Evolutionary conservation across 2,329 filamentous ascomycete genomes (phyloP), one percentile per base, ranked within the genome.

Genomic region (Beauveria caledonica): DNA sequence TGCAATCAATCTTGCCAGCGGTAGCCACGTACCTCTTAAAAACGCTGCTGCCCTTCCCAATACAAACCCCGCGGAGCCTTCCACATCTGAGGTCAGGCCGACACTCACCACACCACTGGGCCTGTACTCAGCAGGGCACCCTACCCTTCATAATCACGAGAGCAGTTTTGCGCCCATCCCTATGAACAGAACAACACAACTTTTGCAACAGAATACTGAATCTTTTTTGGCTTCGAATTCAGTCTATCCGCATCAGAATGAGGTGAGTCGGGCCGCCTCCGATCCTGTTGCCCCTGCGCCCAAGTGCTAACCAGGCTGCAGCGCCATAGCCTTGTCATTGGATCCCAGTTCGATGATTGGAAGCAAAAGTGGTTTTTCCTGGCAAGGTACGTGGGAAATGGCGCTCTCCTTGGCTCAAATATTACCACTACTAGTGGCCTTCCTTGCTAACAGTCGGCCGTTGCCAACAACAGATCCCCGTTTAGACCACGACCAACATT

Each of bases 301-400:
- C 44, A 21, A 33, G 29, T 58, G 36, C 56, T 58, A 58, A 58
- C 39, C 56, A 52, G 56, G 56, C 56, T 58, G 36, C 48, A 58
- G 56, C 56, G 46, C 56, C 48, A 51, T 58, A 58, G 56, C 56
- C 56, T 58, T 58, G 48, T 52, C 56, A 49, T 58, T 58, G 56
- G 48, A 51, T 52, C 56, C 56, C 46, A 44, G 48, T 52, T 58
- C 48, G n/a, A 45, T 58, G 46, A 58, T 52, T 52, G 56, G 56
- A 49, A 58, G 56, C 56, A 58, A 49, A 58, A 40, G 56, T 58
- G 56, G 56, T 48, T 58, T 58, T 11, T 51, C 56, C 45, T 58
- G 56, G 56, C 56, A 58, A 51, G 56, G 56, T 58, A 58, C 23
- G 56, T 51, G 48, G 56, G 56, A 58, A 58, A 58, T 49, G n/a